phyloP scores from a whole-genome alignment of 116 monocot genomes.

The Dioscorea cayenensis region DNA sequence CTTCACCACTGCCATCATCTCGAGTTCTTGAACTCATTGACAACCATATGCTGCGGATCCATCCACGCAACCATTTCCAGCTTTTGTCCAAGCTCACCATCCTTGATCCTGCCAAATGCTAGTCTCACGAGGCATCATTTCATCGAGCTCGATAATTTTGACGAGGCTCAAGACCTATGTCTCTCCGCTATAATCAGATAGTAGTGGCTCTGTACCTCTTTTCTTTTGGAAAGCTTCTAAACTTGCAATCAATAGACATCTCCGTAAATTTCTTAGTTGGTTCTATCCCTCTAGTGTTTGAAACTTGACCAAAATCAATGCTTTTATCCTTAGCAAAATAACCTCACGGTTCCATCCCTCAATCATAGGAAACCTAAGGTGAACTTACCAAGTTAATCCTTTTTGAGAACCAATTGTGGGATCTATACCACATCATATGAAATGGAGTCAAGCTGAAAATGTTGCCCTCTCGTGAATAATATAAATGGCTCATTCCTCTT shows the following conservation, averaged over 20 bases:
- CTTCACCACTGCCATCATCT: constrained; percentile 12
- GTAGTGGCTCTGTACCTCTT: not conserved
- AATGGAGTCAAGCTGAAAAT: too few species aligned
- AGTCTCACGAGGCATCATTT: not conserved
- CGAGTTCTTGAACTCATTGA: not conserved
- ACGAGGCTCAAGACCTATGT: not conserved
- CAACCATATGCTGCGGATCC: constrained; percentile 3
- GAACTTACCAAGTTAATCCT: too few species aligned
- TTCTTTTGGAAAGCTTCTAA: too few species aligned
- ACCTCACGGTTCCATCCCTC: constrained; percentile 5
- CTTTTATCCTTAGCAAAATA: not conserved
- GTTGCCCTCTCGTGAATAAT: too few species aligned
- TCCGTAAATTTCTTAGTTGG: not conserved
- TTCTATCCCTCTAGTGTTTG: not conserved
- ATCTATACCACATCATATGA: too few species aligned
- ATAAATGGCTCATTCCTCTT: too few species aligned
- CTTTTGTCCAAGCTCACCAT: not conserved
- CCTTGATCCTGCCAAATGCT: constrained; percentile 2
- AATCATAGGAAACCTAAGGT: too few species aligned
- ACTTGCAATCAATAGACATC: too few species aligned
- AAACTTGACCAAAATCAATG: constrained; percentile 2
- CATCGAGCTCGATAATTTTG: not conserved
- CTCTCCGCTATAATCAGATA: not conserved
- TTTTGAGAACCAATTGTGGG: too few species aligned
- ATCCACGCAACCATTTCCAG: not conserved